phyloP scores from a whole-genome alignment of 192 early-diverging fungal genomes.

The Lobosporangium transversale region DNA sequence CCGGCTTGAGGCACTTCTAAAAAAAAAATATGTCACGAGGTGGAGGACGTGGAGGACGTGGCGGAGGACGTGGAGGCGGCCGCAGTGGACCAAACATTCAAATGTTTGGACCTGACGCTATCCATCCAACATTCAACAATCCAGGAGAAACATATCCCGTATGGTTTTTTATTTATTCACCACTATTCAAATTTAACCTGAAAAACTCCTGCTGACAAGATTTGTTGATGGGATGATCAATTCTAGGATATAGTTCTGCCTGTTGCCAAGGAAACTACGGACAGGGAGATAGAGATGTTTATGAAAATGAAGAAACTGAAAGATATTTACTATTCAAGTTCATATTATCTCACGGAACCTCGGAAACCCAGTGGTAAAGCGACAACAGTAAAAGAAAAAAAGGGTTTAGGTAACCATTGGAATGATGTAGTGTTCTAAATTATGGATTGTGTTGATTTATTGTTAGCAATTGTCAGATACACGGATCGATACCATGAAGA shows the following conservation, averaged over 20 bases:
- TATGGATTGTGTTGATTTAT: background rate
- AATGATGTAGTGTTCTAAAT: no score
- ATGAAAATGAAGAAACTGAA: constrained; percentile 31
- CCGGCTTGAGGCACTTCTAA: no score
- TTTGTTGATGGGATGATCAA: no score
- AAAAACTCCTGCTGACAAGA: no score
- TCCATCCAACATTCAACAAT: constrained; percentile 47
- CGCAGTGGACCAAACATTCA: constrained; percentile 25
- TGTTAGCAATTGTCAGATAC: constrained; percentile 36
- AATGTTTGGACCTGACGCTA: constrained; percentile 46
- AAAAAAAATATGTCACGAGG: constrained; percentile 52
- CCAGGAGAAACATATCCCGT: constrained; percentile 49
- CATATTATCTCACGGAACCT: constrained; percentile 50
- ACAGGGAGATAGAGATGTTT: constrained; percentile 27
- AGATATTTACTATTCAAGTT: constrained; percentile 20
- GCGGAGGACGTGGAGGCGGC: constrained; percentile 31
- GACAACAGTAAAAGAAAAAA: background rate
- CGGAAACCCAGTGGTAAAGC: constrained; percentile 32
- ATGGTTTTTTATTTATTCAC: background rate
- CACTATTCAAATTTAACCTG: background rate
- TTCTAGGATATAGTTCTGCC: constrained; percentile 45
- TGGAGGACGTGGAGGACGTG: constrained; percentile 46
- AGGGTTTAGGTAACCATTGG: no score
- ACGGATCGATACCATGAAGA: constrained; percentile 51
- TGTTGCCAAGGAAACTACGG: constrained; percentile 22